phyloP scores from a whole-genome alignment of 1,284 basidiomycete genomes.

The Neonothopanus nambi region DNA sequence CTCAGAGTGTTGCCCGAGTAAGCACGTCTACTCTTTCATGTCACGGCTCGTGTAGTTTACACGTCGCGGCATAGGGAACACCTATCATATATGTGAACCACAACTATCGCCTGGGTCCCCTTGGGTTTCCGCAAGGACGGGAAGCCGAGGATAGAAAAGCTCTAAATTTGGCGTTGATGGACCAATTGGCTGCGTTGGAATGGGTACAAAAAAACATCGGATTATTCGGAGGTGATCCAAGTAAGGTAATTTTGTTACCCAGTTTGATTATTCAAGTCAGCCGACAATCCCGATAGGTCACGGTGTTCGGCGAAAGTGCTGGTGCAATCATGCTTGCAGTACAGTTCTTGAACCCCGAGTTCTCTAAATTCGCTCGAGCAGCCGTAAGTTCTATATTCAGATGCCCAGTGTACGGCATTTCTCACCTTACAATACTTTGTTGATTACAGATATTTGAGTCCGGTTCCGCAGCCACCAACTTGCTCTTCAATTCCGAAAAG shows the following conservation, averaged over 20 bases:
- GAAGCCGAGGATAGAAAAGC: conserved; percentile 29
- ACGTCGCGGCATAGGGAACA: conserved; percentile 37
- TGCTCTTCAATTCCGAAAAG: conserved; percentile 30
- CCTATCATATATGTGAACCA: conserved; percentile 56
- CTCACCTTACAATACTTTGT: not conserved
- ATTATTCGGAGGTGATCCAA: conserved; percentile 39
- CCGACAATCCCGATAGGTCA: conserved; percentile 38
- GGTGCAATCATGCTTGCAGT: conserved; percentile 47
- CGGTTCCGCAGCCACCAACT: conserved; percentile 35
- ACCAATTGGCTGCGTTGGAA: conserved; percentile 33
- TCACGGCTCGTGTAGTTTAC: not conserved
- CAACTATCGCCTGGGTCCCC: conserved; percentile 40
- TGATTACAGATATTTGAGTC: conserved; percentile 45
- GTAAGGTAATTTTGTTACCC: conserved; percentile 24
- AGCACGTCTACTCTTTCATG: conserved; percentile 9
- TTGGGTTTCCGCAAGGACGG: conserved; percentile 39
- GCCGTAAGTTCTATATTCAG: conserved; percentile 34
- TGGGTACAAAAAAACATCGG: conserved; percentile 40
- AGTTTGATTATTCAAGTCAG: conserved; percentile 22
- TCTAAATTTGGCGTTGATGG: conserved; percentile 36
- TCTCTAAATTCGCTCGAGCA: conserved; percentile 40
- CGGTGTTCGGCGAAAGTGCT: conserved; percentile 55
- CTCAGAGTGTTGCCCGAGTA: conserved; percentile 45
- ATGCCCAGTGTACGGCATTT: not conserved
- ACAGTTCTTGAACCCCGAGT: conserved; percentile 41